A percentile compares a stretch with the other conserved stretches of the same genome.
Evolutionary conservation across 495 filamentous ascomycete species (phyloP).

Genomic region (Trichoderma erinaceum): DNA sequence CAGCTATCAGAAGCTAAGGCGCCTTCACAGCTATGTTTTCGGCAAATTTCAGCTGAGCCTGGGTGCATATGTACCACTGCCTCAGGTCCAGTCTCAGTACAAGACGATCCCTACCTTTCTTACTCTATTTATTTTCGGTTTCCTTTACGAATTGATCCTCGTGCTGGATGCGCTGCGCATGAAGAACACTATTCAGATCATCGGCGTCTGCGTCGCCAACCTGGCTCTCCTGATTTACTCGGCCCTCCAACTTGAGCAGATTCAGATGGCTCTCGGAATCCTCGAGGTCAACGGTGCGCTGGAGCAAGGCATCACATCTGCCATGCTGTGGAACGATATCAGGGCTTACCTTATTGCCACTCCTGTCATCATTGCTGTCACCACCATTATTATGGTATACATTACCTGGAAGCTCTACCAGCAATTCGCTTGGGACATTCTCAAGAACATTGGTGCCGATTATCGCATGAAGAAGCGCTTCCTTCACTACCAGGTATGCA

Average conservation of each 20-base stretch:
- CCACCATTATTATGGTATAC: constrained; percentile 63
- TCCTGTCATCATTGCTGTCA: constrained; percentile 73
- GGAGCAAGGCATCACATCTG: constrained; percentile 30
- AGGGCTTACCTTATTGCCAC: constrained; percentile 77
- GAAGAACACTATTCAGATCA: constrained; percentile 98
- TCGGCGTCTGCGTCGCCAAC: constrained; percentile 90
- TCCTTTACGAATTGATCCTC: constrained; percentile 81
- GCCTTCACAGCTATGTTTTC: constrained; percentile 61
- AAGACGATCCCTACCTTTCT: constrained; percentile 84
- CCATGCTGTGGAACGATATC: constrained; percentile 58
- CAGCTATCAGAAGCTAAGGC: constrained; percentile 7
- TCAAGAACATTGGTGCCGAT: constrained; percentile 98
- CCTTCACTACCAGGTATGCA: constrained; percentile 84
- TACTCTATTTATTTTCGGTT: constrained; percentile 94
- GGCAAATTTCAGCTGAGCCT: constrained; percentile 57
- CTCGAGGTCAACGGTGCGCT: constrained; percentile 34
- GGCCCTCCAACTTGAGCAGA: constrained; percentile 85
- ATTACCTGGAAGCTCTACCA: constrained; percentile 93
- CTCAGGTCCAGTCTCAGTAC: constrained; percentile 38
- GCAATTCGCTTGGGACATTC: constrained; percentile 98
- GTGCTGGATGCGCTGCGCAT: constrained; percentile 88
- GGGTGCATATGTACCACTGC: constrained; percentile 20
- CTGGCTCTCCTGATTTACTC: constrained; percentile 85
- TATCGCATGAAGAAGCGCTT: constrained; percentile 94
- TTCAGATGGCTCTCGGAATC: constrained; percentile 57